A percentile compares a stretch with the other conserved stretches of the same genome.
phyloP scores from a whole-genome alignment of 1,284 basidiomycete species.

The Ganoderma meredithae region DNA sequence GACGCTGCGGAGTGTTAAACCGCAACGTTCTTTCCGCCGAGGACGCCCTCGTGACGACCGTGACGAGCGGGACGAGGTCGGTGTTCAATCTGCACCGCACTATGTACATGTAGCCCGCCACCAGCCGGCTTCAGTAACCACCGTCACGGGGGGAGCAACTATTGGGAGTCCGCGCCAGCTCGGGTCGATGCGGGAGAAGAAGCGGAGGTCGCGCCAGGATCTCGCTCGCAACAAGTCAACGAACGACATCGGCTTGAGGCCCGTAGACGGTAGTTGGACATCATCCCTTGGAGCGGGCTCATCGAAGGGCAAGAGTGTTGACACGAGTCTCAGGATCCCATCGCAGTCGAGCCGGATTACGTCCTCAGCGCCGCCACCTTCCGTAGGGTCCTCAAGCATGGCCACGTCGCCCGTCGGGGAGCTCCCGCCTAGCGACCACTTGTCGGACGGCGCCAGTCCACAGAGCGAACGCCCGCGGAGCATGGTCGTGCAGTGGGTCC shows the following conservation, averaged over 20 bases:
- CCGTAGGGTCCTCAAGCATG: conserved; percentile 24
- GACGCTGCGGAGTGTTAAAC: conserved; percentile 54
- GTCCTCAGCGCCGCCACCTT: conserved; percentile 35
- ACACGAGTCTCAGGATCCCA: conserved; percentile 33
- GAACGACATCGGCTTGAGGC: conserved; percentile 33
- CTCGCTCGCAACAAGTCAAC: conserved; percentile 37
- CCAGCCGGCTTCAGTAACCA: conserved; percentile 1
- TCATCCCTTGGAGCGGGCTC: conserved; percentile 21
- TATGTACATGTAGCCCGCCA: conserved; percentile 25
- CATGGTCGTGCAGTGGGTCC: conserved; percentile 35
- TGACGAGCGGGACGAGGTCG: conserved; percentile 38
- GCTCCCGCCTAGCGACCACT: conserved; percentile 26
- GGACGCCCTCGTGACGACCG: conserved; percentile 36
- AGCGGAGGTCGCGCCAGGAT: conserved; percentile 30
- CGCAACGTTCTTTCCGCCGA: conserved; percentile 48
- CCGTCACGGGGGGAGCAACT: neutral
- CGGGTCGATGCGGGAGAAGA: conserved; percentile 36
- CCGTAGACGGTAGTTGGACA: conserved; percentile 7
- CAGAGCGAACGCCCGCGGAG: conserved; percentile 39
- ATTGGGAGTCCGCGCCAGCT: conserved; percentile 12
- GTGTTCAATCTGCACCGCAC: conserved; percentile 41
- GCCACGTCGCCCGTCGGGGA: conserved; percentile 33
- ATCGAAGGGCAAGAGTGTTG: conserved; percentile 31
- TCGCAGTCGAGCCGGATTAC: conserved; percentile 24
- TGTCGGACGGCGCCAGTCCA: conserved; percentile 36